Evolutionary conservation across 371 early-diverging fungal genomes (phyloP), one percentile per base, ranked within the genome.

Genomic region (Thermomucor indicae-seudaticae): DNA sequence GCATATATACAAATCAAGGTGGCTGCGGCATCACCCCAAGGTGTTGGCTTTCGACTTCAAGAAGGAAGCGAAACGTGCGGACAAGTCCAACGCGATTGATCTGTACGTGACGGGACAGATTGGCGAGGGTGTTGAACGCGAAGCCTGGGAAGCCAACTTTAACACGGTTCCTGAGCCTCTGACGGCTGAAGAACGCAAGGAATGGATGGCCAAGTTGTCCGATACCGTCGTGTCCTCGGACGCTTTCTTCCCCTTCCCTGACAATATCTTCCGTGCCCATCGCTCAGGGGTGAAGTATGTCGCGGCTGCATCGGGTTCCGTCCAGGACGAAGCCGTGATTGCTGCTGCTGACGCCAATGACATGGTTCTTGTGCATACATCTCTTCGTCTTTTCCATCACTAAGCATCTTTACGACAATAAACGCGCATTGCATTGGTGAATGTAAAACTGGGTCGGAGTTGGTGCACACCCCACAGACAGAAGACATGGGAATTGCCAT

Each of bases 171-270:
- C 98, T 27, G 79, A 64, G 39, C 81, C 81, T 10, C 72, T 96
- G 58, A 90, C 92, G 11, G 80, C 73, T 19, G 85, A 79, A 43
- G 93, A 95, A 67, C 88, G 90, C 47, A 72, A 71, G 49, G 89
- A 73, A 51, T 92, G 92, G 78, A 81, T 89, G 77, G 67, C 65
- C 46, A 49, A 79, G 58, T 72, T 91, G 44, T 65, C 51, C 23
- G 91, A 82, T 43, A 89, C 96, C 27, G 89, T 89, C 10, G 76
- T 95, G 6, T 84, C 92, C 2, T 93, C 93, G 22, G 98, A 97
- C 67, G 97, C 97, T 34, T 97, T 97, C 86, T 97, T 97, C 92
- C 98, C 98, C 62, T 97, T 97, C 85, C 77, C 89, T 8, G 98
- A 97, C 73, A 96, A 95, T 60, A 76, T 97, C 50, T 89, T 91